Evolutionary conservation across 495 filamentous ascomycete genomes (phyloP).

Genomic region (Penicillium samsonianum): DNA sequence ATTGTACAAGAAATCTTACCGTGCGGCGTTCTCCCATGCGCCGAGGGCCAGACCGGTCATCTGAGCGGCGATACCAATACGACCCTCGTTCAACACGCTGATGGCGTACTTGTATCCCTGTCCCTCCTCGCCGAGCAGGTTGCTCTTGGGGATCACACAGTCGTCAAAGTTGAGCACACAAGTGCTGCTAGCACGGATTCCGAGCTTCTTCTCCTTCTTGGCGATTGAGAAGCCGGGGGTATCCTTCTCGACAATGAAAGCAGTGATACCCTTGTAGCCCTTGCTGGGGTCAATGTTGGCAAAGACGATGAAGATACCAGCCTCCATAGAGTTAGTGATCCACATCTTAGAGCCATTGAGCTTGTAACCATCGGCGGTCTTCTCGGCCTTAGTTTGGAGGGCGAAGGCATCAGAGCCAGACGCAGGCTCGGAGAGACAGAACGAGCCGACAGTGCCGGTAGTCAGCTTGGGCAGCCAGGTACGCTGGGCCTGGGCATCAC

Average conservation of each 20-base stretch:
- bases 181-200: constrained; percentile 91
- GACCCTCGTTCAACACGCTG: constrained; percentile 91
- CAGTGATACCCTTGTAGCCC: constrained; percentile 94
- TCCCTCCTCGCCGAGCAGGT: constrained; percentile 83
- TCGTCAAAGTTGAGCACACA: constrained; percentile 98
- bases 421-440: constrained; percentile 92
- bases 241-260: constrained; percentile 91
- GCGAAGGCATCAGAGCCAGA: constrained; percentile 97
- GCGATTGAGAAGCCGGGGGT: constrained; percentile 89
- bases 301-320: constrained; percentile 95
- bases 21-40: constrained; percentile 92
- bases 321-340: constrained; percentile 97
- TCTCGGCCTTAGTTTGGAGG: constrained; percentile 80
- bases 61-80: constrained; percentile 96
- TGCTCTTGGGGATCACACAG: constrained; percentile 82
- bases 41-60: constrained; percentile 97
- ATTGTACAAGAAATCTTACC: constrained; percentile 48
- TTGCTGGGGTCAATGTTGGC: constrained; percentile 87
- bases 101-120: constrained; percentile 99
- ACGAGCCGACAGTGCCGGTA: constrained; percentile 89
- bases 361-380: constrained; percentile 75
- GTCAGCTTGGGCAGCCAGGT: constrained; percentile 86
- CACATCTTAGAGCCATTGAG: constrained; percentile 97
- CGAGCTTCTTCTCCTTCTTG: constrained; percentile 99
- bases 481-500: constrained; percentile 68